Base-by-base conservation (phyloP, 768 basidiomycete genomes). In the Tylopilus subfusipes region DNA sequence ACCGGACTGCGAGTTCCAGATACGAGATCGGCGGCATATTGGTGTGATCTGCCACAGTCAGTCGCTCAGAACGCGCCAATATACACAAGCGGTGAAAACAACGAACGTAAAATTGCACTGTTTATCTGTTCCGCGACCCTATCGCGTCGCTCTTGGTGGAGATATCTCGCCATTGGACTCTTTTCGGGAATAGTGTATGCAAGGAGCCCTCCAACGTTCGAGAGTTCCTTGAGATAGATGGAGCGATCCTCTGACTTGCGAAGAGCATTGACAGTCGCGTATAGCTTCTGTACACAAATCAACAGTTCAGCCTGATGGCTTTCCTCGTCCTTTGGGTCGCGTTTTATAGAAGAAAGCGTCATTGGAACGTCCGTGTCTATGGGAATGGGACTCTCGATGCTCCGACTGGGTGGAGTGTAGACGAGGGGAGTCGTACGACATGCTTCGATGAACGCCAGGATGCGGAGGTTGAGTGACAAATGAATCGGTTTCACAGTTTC, bases 111-210 rank as follows among this genome's bases (percentile, higher is more conserved):
- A 44, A 97, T 88, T 16, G 93, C 94, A 42, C 82, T 78, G 59
- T 95, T 89, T 39, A 98, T 85, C 72, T 94, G 90, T 53, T 92
- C 88, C 6, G 93, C 93, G 21, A 97, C 81, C 6, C 81, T 82
- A 58, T 90, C 86, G 55, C 94, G 81, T 63, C 94, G 76, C 49
- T 82, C 82, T 68, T 87, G 85, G 34, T 80, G 79, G 56, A 97
- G 70, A 70, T 95, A 98, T 52, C 79, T 83, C 16, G 81, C 75
- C 63, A 93, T 78, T 0, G 87, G 80, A 62, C 91, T 91, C 34
- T 75, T 80, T 63, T 91, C 90, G 0, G 93, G 90, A 19, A 85
- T 78, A 34, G 78, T 80, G 70, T 96, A 97, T n/a, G 87, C 92
- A 42, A 98, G 75, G 29, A 98, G 71, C 0, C 86, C 87, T 18